Base-by-base conservation (phyloP, 495 filamentous ascomycete genomes). In the Trypethelium eluteriae region DNA sequence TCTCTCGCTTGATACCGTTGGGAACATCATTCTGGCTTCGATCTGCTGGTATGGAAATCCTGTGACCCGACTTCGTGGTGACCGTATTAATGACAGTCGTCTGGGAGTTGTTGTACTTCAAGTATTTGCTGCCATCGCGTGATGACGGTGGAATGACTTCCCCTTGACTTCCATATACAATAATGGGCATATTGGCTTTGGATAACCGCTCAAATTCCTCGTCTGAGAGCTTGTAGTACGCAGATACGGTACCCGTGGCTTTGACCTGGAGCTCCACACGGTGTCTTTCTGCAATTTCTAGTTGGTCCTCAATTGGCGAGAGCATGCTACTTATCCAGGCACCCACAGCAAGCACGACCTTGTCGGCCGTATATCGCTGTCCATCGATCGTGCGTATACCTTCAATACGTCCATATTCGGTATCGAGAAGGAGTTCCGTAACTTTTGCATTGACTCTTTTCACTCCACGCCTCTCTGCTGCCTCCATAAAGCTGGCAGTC, bases 381-480 rank as follows among this genome's bases (percentile, higher is more conserved):
- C 65, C 65, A 63, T 65, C 64, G 11, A 46, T 44, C 9, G 46
- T 53, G 18, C 32, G 14, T 16, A 65, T 46, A 3, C 64, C 64
- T 36, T 36, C 41, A 32, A 65, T 39, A 36, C 47, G 34, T 36
- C 25, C 25, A 25, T 32, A 2, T 18, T 38, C 46, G 12, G 25
- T 16, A 16, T 36, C 32, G 44, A 65, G 64, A 35, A 64, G 36
- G 44, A 64, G 38, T 50, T 57, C 41, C 25, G 39, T 34, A 41
- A 85, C 76, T 62, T 83, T 78, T 4, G 76, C 81, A 2, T 68
- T 74, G 5, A 85, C 74, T 62, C 82, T 83, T 62, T 77, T 77
- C 2, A 88, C 84, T 2, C 86, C 85, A 66, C 78, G 67, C 39
- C 77, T 74, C 46, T 79, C 83, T 1, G 85, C 86, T n/a, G 82